phyloP scores from a whole-genome alignment of 2,329 filamentous ascomycete species.

The Metarhizium rileyi region DNA sequence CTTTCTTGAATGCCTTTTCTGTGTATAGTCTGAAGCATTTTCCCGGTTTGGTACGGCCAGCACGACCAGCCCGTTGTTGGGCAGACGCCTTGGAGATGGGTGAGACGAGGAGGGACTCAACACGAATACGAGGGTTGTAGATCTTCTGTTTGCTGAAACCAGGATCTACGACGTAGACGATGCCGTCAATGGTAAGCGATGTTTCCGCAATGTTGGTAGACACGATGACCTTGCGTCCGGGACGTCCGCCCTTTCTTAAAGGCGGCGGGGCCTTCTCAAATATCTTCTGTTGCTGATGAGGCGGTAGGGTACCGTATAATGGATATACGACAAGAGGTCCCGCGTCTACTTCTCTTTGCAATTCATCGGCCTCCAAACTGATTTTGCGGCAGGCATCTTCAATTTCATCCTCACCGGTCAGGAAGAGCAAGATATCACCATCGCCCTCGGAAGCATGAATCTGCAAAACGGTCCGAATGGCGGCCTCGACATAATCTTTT shows the following conservation, averaged over 20 bases:
- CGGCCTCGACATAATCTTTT: constrained; percentile 92
- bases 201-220: constrained; percentile 98
- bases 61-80: constrained; percentile 95
- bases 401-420: constrained; percentile 97
- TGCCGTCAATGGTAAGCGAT: constrained; percentile 93
- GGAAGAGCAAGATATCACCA: constrained; percentile 86
- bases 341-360: constrained; percentile 82
- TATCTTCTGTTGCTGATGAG: constrained; percentile 87
- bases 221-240: constrained; percentile 89
- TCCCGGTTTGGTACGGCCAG: constrained; percentile 93
- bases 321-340: constrained; percentile 87
- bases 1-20: constrained; percentile 91
- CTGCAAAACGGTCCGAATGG: constrained; percentile 87
- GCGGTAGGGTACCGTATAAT: constrained; percentile 86
- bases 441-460: constrained; percentile 90
- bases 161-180: constrained; percentile 98
- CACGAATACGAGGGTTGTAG: constrained; percentile 92
- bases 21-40: constrained; percentile 98
- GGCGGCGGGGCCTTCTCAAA: constrained; percentile 81
- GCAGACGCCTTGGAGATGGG: constrained; percentile 97
- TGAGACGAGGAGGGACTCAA: constrained; percentile 94
- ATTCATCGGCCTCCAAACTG: constrained; percentile 78
- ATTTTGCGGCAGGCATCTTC: constrained; percentile 95
- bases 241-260: constrained; percentile 62
- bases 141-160: constrained; percentile 99